phyloP scores from a whole-genome alignment of 2,329 filamentous ascomycete genomes.

The Penicillium crustosum region DNA sequence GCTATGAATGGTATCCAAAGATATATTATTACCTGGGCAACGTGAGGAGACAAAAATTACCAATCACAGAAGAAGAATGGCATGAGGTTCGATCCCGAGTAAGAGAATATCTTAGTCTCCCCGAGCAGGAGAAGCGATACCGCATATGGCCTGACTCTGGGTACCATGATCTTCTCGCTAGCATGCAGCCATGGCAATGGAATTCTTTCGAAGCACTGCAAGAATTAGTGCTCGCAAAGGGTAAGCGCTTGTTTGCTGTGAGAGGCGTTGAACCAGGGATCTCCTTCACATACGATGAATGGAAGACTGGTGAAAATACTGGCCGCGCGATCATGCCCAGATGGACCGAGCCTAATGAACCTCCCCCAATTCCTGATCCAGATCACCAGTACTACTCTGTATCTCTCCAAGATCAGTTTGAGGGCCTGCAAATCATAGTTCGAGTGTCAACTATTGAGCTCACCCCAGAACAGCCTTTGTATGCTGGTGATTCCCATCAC shows the following conservation, averaged over 20 bases:
- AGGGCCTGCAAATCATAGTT: conserved; percentile 7
- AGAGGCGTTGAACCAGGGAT: conserved; percentile 9
- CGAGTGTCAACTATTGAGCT: conserved; percentile 8
- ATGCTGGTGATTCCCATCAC: conserved; percentile 5
- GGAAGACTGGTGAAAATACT: conserved; percentile 6
- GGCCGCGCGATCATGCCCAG: conserved; percentile 7
- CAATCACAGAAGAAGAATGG: conserved; percentile 7
- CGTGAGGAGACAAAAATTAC: not conserved
- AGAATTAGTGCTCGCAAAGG: not conserved
- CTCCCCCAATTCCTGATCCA: conserved; percentile 1
- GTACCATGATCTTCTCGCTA: conserved; percentile 3
- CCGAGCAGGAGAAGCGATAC: conserved; percentile 2
- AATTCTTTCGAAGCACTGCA: not conserved
- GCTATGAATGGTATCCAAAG: not conserved
- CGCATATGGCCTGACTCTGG: conserved; percentile 2
- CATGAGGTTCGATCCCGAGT: not conserved
- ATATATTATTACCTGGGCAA: not conserved
- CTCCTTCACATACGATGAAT: conserved; percentile 14
- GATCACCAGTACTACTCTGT: conserved; percentile 12
- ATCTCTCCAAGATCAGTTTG: conserved; percentile 8
- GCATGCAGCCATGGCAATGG: not conserved
- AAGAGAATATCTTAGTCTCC: conserved; percentile 7
- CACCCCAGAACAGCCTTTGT: conserved; percentile 6
- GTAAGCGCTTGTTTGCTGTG: not conserved
- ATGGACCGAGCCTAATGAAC: not conserved